Percentiles rank a stretch among this genome's conserved stretches.
Conservation (phyloP, 1,139 yeast genomes). For the Nadsonia starkeyi-henricii region DNA sequence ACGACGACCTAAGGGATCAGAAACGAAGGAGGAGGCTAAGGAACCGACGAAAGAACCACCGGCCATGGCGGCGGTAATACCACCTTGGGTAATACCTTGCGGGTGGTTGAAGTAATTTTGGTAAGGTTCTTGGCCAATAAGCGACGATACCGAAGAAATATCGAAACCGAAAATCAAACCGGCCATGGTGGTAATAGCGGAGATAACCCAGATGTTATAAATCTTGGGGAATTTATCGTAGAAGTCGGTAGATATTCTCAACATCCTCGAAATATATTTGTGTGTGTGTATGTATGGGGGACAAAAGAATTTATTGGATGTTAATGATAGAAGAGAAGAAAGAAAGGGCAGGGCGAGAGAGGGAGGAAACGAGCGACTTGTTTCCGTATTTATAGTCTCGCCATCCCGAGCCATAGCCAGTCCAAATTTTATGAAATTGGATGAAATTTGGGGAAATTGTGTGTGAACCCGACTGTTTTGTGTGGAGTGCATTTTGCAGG, state of each 20-base stretch:
- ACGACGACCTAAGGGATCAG: slow-evolving; percentile 68
- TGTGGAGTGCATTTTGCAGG: too few species aligned
- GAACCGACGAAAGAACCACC: slow-evolving; percentile 60
- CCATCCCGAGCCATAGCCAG: too few species aligned
- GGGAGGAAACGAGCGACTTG: too few species aligned
- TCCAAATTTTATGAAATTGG: too few species aligned
- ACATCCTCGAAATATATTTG: too few species aligned
- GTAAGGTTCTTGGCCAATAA: slow-evolving; percentile 59
- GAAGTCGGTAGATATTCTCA: neutral
- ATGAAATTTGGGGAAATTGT: too few species aligned
- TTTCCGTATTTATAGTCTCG: too few species aligned
- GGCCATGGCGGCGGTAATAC: slow-evolving; percentile 90
- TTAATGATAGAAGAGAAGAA: too few species aligned
- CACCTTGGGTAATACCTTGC: slow-evolving; percentile 48
- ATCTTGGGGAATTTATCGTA: slow-evolving; percentile 12
- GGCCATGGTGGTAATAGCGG: slow-evolving; percentile 59
- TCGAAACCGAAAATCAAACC: slow-evolving; percentile 97
- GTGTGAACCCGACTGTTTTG: too few species aligned
- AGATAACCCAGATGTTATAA: slow-evolving; percentile 26
- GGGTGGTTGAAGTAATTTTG: slow-evolving; percentile 26
- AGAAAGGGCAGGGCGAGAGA: too few species aligned
- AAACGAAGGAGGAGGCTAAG: slow-evolving; percentile 27
- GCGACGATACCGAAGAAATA: slow-evolving; percentile 79
- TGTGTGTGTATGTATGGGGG: too few species aligned
- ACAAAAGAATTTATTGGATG: too few species aligned